Evolutionary conservation across 177 flowering plant genomes (phyloP).

Genomic region (Telopea speciosissima): DNA sequence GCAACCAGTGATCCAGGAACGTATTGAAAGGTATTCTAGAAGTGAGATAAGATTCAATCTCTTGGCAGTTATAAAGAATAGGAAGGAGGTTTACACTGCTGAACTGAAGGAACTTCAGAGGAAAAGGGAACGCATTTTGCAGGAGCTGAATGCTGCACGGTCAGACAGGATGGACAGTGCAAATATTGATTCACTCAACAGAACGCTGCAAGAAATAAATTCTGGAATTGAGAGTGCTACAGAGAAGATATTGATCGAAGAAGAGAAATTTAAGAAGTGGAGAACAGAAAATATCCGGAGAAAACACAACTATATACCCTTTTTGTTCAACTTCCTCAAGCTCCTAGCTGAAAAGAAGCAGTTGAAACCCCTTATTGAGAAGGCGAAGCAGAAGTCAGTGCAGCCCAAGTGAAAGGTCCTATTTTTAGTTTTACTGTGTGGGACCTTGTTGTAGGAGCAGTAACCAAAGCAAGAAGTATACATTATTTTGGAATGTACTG

Average conservation of each 20-base stretch:
- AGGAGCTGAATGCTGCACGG: conserved; percentile 53
- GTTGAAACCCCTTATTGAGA: conserved; percentile 90
- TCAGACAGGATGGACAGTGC: conserved; percentile 42
- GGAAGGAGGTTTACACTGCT: conserved; percentile 86
- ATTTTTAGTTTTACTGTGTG: background rate
- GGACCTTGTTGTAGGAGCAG: background rate
- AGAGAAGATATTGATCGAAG: conserved; percentile 91
- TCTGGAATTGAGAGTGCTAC: conserved; percentile 74
- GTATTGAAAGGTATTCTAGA: conserved; percentile 76
- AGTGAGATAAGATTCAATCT: conserved; percentile 92
- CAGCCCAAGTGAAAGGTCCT: conserved; percentile 16
- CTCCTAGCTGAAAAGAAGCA: conserved; percentile 97
- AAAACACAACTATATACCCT: conserved; percentile 95
- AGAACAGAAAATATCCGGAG: conserved; percentile 84
- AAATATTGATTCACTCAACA: conserved; percentile 49
- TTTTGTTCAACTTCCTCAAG: conserved; percentile 91
- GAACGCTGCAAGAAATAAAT: conserved; percentile 63
- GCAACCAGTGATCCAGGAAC: conserved; percentile 94
- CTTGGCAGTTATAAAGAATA: conserved; percentile 88
- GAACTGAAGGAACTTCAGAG: conserved; percentile 93
- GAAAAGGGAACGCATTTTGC: conserved; percentile 71
- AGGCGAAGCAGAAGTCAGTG: conserved; percentile 74
- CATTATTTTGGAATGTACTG: background rate
- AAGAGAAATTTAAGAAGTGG: conserved; percentile 97
- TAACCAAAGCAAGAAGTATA: background rate